These are phyloP conservation scores for Bremia lactucae DNA, from an alignment of 352 stramenopile genomes.

Conservation along the genomic window DNA sequence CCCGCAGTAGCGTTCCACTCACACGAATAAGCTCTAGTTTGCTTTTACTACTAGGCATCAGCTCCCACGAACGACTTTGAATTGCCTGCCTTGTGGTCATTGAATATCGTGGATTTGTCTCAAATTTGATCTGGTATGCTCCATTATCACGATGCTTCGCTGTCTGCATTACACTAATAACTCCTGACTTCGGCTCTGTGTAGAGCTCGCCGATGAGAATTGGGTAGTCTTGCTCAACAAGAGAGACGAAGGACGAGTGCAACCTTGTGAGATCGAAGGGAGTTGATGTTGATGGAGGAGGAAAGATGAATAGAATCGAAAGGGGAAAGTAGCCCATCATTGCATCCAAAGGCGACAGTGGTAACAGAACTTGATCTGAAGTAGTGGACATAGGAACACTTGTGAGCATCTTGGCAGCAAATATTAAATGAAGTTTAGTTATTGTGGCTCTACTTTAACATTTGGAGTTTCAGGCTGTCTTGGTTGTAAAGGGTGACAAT, in stretches of 20 bases:
- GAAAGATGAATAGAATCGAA: conserved; percentile 34
- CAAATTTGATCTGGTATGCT: conserved; percentile 24
- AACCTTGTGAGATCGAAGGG: conserved; percentile 27
- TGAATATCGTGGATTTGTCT: conserved; percentile 3
- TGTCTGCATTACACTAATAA: conserved; percentile 27
- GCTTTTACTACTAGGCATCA: conserved; percentile 15
- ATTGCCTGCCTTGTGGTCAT: conserved; percentile 29
- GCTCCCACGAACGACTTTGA: conserved; percentile 6
- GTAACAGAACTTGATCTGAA: no score
- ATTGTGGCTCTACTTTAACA: no score
- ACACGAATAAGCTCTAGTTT: conserved; percentile 18
- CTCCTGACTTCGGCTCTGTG: conserved; percentile 19
- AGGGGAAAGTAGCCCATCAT: conserved; percentile 27
- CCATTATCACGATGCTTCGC: conserved; percentile 1
- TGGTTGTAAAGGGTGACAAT: no score
- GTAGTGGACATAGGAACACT: no score
- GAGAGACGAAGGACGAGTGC: conserved; percentile 18
- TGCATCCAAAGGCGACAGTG: conserved; percentile 36
- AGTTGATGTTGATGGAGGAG: conserved; percentile 18
- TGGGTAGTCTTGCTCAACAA: conserved; percentile 40
- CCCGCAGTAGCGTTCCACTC: conserved; percentile 29
- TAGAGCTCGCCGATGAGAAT: conserved; percentile 29
- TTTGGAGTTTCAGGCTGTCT: no score
- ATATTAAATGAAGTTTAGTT: no score
- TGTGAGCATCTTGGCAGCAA: no score